Evolutionary conservation across 768 basidiomycete genomes (phyloP).

Genomic region (Megacollybia marginata): DNA sequence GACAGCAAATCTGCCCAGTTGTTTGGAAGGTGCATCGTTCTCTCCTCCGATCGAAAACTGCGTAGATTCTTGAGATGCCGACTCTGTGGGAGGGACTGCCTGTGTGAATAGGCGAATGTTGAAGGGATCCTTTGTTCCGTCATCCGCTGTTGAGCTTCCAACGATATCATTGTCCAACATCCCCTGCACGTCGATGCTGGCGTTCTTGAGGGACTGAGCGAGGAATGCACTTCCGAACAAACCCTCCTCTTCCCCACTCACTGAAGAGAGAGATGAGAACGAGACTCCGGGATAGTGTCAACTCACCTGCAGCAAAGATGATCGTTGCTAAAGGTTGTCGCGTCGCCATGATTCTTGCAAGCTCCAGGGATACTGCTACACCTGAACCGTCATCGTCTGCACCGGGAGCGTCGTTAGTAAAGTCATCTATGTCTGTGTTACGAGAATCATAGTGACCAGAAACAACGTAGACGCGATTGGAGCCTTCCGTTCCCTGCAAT

Average conservation of each 20-base stretch:
- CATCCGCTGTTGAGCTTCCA: constrained; percentile 42
- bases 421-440: constrained; percentile 10
- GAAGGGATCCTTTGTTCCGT: constrained; percentile 36
- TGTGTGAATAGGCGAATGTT: constrained; percentile 45
- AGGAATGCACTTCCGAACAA: constrained; percentile 41
- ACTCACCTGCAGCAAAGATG: constrained; percentile 37
- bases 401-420: neutral
- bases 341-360: constrained; percentile 43
- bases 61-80: constrained; percentile 23
- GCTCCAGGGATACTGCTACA: constrained; percentile 43
- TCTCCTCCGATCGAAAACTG: constrained; percentile 40
- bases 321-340: constrained; percentile 41
- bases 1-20: constrained; percentile 44
- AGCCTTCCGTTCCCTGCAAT: constrained; percentile 37
- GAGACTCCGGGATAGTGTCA: constrained; percentile 7
- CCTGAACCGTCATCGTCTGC: constrained; percentile 47
- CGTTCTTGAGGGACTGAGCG: constrained; percentile 32
- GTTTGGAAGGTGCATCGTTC: constrained; percentile 44
- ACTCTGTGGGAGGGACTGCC: constrained; percentile 41
- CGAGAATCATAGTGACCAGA: constrained; percentile 52
- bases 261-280: neutral
- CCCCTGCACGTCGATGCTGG: constrained; percentile 44
- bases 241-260: constrained; percentile 43
- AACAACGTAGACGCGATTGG: constrained; percentile 44
- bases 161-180: constrained; percentile 56